Conservation (phyloP, 257 asterid species). For the Leptodermis oblonga region DNA sequence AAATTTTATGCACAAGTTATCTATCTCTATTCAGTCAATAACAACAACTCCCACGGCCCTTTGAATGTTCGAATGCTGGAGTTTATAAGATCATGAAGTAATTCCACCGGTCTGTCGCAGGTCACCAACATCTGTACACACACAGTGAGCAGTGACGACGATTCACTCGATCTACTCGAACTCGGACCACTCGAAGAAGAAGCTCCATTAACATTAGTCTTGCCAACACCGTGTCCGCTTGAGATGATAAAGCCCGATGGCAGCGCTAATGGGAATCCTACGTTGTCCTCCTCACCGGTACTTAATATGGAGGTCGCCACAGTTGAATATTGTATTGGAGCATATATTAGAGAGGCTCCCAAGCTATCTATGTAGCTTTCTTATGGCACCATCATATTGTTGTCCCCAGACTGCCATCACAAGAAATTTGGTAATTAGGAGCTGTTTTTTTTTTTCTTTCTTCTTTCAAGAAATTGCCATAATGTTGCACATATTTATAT, state of each 20-base stretch:
- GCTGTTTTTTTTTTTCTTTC: no score
- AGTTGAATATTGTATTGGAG: slow-evolving; percentile 35
- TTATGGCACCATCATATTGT: slow-evolving; percentile 47
- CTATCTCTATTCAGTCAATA: slow-evolving; percentile 13
- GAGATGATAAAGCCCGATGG: slow-evolving; percentile 71
- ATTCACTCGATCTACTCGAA: slow-evolving; percentile 17
- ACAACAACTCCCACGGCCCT: slow-evolving; percentile 29
- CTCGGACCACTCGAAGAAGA: slow-evolving; percentile 33
- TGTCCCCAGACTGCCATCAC: no score
- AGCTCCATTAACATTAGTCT: slow-evolving; percentile 14
- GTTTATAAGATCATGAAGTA: slow-evolving; percentile 40
- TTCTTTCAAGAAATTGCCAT: no score
- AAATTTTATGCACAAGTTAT: no score
- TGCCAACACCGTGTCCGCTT: slow-evolving; percentile 32
- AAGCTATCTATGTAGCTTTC: slow-evolving; percentile 49
- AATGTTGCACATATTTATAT: no score
- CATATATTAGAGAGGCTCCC: slow-evolving; percentile 50
- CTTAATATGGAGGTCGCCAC: slow-evolving; percentile 29
- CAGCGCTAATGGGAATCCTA: slow-evolving; percentile 33
- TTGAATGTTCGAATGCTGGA: slow-evolving; percentile 44
- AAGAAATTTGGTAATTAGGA: no score
- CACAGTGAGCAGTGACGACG: slow-evolving; percentile 45
- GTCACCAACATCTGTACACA: slow-evolving; percentile 46
- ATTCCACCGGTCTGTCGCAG: slow-evolving; percentile 28
- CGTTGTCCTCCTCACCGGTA: slow-evolving; percentile 40